Conservation (phyloP, 2,329 filamentous ascomycete species). For the Diplodia mutila region DNA sequence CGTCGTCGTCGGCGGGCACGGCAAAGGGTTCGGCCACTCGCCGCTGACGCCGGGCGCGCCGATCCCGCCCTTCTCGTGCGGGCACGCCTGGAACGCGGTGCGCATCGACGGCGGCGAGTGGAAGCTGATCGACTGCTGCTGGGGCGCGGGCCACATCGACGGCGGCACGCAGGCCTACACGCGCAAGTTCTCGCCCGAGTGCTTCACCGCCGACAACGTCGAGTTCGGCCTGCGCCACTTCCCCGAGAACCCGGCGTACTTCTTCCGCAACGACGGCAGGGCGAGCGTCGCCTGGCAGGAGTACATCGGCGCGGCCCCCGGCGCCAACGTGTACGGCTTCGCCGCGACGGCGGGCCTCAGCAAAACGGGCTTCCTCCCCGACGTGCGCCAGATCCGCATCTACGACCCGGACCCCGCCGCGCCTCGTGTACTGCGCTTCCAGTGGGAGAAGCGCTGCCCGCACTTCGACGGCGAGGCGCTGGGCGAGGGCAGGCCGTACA, state of each 20-base stretch:
- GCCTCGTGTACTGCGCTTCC: conserved; percentile 67
- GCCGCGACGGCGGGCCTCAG: conserved; percentile 56
- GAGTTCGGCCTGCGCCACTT: conserved; percentile 82
- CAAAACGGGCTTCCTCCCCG: conserved; percentile 65
- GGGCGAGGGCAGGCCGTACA: conserved; percentile 66
- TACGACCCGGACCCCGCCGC: conserved; percentile 48
- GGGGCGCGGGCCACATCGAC: conserved; percentile 79
- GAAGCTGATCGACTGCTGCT: conserved; percentile 91
- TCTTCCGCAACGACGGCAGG: conserved; percentile 75
- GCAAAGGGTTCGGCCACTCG: conserved; percentile 80
- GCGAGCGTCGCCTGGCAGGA: conserved; percentile 73
- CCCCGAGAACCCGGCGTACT: conserved; percentile 67
- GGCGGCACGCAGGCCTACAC: conserved; percentile 62
- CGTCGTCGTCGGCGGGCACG: conserved; percentile 74
- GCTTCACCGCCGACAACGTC: conserved; percentile 70
- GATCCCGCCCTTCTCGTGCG: conserved; percentile 64
- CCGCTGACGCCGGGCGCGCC: conserved; percentile 66
- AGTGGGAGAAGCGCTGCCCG: conserved; percentile 76
- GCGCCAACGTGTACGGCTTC: conserved; percentile 50
- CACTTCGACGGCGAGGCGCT: conserved; percentile 79
- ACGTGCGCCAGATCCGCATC: conserved; percentile 63
- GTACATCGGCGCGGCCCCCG: conserved; percentile 67
- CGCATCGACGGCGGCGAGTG: conserved; percentile 83
- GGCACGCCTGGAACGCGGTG: conserved; percentile 94
- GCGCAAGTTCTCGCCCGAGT: conserved; percentile 66